phyloP scores from a whole-genome alignment of 2,329 filamentous ascomycete species.

The Nemania sp. region DNA sequence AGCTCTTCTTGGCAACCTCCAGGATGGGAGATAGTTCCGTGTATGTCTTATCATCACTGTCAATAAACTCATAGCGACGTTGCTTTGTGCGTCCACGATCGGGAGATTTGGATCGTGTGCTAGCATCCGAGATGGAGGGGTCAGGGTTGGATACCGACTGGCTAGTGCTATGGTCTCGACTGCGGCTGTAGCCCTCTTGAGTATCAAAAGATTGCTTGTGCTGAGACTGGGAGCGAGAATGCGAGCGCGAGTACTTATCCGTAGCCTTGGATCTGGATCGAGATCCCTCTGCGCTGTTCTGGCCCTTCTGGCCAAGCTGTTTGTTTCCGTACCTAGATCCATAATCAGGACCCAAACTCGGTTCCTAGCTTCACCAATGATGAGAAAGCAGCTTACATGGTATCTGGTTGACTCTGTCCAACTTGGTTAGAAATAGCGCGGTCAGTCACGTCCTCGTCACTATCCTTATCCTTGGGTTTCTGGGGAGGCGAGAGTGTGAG shows the following conservation, averaged over 20 bases:
- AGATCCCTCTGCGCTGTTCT: neutral
- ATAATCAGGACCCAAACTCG: conserved; percentile 1
- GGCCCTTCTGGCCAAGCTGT: conserved; percentile 10
- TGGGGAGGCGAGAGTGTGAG: conserved; percentile 22
- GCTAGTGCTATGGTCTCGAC: neutral
- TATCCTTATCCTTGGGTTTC: conserved; percentile 7
- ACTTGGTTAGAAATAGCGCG: neutral
- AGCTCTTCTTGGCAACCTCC: conserved; percentile 23
- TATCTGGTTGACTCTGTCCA: neutral
- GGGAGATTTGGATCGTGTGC: neutral
- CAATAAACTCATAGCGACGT: conserved; percentile 37
- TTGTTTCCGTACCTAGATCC: conserved; percentile 21
- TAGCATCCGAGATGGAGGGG: neutral
- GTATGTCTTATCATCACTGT: conserved; percentile 31
- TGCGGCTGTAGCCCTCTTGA: neutral
- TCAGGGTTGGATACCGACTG: neutral
- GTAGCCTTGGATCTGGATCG: conserved; percentile 5
- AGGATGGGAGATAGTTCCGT: conserved; percentile 26
- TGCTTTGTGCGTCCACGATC: conserved; percentile 35
- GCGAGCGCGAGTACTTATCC: conserved; percentile 13
- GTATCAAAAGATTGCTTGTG: conserved; percentile 5
- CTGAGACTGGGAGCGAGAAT: conserved; percentile 17
- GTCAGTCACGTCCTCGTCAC: conserved; percentile 3
- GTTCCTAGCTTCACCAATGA: neutral
- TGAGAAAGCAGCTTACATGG: conserved; percentile 25